phyloP scores from a whole-genome alignment of 768 basidiomycete genomes.

The Lyophyllum shimeji region DNA sequence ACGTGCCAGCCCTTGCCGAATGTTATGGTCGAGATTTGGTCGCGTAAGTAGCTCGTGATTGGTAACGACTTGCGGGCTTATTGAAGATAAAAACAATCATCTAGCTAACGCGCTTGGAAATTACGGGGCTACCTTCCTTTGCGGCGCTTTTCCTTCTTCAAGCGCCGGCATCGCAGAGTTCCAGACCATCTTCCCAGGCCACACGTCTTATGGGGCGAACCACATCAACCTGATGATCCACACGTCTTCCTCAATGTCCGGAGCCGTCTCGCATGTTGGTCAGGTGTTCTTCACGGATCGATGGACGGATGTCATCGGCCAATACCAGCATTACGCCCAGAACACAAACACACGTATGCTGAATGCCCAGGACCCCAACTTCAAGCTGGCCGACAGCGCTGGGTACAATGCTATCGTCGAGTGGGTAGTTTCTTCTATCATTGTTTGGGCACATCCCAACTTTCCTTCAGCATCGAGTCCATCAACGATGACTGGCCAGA shows the following conservation, averaged over 20 bases:
- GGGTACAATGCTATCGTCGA: conserved; percentile 32
- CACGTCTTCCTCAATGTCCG: conserved; percentile 13
- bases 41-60: conserved; percentile 5
- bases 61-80: not conserved
- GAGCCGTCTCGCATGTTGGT: conserved; percentile 17
- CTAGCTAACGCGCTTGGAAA: conserved; percentile 18
- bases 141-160: conserved; percentile 15
- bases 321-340: conserved; percentile 15
- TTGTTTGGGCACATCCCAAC: not conserved
- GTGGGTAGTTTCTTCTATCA: conserved; percentile 8
- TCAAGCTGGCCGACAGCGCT: conserved; percentile 16
- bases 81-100: not conserved
- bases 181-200: conserved; percentile 19
- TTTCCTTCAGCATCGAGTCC: conserved; percentile 19
- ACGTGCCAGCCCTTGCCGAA: conserved; percentile 38
- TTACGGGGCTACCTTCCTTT: conserved; percentile 20
- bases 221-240: conserved; percentile 20
- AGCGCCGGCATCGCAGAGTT: conserved; percentile 15
- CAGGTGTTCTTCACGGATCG: conserved; percentile 21
- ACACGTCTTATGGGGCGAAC: conserved; percentile 15
- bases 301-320: conserved; percentile 22
- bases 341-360: conserved; percentile 20
- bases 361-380: conserved; percentile 24
- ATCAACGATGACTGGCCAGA: conserved; percentile 30
- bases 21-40: conserved; percentile 31